These are phyloP conservation scores for Diplodia intermedia DNA, from an alignment of 2,329 filamentous ascomycete genomes.

Conservation along the genomic window DNA sequence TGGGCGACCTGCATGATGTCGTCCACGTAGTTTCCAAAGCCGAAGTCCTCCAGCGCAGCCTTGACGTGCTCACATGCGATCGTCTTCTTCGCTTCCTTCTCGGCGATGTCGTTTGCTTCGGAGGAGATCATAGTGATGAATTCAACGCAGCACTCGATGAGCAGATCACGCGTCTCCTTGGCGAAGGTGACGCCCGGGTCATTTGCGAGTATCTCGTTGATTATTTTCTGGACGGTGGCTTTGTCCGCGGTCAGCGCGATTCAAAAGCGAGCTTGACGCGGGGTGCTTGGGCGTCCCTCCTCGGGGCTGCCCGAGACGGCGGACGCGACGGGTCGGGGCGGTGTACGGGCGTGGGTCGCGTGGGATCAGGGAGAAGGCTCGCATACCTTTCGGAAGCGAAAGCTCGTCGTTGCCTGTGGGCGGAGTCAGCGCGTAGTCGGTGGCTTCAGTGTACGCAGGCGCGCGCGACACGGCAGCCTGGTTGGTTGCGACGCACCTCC, in stretches of 20 bases:
- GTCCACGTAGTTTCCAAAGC: slow-evolving; percentile 89
- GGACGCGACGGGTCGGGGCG: slow-evolving; percentile 3
- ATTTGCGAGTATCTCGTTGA: slow-evolving; percentile 86
- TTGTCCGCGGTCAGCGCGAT: slow-evolving; percentile 36
- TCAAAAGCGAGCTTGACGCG: slow-evolving; percentile 9
- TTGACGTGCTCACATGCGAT: slow-evolving; percentile 98
- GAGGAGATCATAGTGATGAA: slow-evolving; percentile 99
- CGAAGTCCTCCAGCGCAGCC: slow-evolving; percentile 88
- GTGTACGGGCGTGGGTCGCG: slow-evolving; percentile 3
- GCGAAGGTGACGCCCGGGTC: slow-evolving; percentile 83
- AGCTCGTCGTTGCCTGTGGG: slow-evolving; percentile 48
- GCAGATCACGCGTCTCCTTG: slow-evolving; percentile 90
- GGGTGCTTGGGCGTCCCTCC: slow-evolving; percentile 8
- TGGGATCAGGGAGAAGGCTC: neutral
- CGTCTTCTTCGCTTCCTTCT: slow-evolving; percentile 99
- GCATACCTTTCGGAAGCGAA: slow-evolving; percentile 51
- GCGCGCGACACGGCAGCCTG: slow-evolving; percentile 9
- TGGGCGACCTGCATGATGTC: slow-evolving; percentile 85
- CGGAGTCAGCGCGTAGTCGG: slow-evolving; percentile 2
- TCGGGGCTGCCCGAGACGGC: neutral
- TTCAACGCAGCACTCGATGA: slow-evolving; percentile 99
- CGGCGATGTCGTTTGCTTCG: slow-evolving; percentile 97
- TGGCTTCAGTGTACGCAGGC: neutral
- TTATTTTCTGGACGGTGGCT: slow-evolving; percentile 81
- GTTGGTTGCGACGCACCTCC: slow-evolving; percentile 39